A percentile compares a stretch with the other conserved stretches of the same genome.
phyloP scores from a whole-genome alignment of 2,329 filamentous ascomycete species.

The Coniella lustricola region DNA sequence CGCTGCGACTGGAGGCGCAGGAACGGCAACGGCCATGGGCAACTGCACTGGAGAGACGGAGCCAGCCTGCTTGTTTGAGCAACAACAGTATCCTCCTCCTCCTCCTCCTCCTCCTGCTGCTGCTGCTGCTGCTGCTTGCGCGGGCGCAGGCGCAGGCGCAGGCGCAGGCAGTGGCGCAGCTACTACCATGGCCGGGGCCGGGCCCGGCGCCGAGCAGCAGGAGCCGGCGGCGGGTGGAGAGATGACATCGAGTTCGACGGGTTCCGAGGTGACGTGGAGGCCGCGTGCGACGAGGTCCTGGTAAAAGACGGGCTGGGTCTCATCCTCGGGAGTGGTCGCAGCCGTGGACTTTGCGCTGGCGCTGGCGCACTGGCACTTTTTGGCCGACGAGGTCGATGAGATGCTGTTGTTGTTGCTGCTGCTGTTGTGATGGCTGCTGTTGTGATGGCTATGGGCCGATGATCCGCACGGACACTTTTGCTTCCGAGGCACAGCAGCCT shows the following conservation, averaged over 20 bases:
- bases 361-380: slow-evolving; percentile 11
- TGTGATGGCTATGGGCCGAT: background rate
- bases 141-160: too few relatives aligned
- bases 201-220: slow-evolving; percentile 22
- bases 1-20: background rate
- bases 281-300: slow-evolving; percentile 15
- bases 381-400: too few relatives aligned
- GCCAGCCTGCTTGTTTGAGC: background rate
- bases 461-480: slow-evolving; percentile 44
- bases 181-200: slow-evolving; percentile 19
- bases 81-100: slow-evolving; percentile 3
- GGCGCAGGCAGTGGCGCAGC: background rate
- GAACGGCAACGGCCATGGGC: background rate
- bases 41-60: background rate
- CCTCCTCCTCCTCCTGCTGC: background rate
- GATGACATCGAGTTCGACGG: slow-evolving; percentile 25
- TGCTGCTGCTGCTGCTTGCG: too few relatives aligned
- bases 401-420: background rate
- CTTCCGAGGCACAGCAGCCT: slow-evolving; percentile 54
- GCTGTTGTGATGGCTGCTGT: background rate
- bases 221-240: slow-evolving; percentile 27
- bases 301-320: slow-evolving; percentile 15
- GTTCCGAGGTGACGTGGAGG: slow-evolving; percentile 19
- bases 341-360: slow-evolving; percentile 18
- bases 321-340: slow-evolving; percentile 14